Percentiles rank a stretch among this genome's conserved stretches.
Conservation (phyloP, 805 yeast genomes). For the Allodekkera sacchari region DNA sequence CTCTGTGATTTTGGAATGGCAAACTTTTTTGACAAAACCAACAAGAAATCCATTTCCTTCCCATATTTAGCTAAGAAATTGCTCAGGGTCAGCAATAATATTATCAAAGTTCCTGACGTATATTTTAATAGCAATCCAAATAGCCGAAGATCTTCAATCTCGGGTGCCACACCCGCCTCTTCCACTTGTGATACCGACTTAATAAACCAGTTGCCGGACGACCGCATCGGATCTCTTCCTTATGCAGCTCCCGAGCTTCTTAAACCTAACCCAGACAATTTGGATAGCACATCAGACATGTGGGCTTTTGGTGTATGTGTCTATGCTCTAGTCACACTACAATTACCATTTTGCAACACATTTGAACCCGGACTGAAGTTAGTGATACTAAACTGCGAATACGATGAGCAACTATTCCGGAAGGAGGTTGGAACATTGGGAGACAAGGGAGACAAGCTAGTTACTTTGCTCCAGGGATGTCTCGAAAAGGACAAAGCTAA, state of each 20-base stretch:
- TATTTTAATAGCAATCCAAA: no score
- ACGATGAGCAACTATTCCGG: slow-evolving; percentile 36
- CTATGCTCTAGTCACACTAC: slow-evolving; percentile 66
- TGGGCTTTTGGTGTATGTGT: slow-evolving; percentile 87
- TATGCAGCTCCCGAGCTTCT: slow-evolving; percentile 87
- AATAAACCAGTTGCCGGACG: slow-evolving; percentile 1
- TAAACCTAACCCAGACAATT: slow-evolving; percentile 45
- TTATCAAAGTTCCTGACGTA: background rate
- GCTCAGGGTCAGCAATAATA: background rate
- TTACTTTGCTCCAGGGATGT: slow-evolving; percentile 43
- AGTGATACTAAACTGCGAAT: slow-evolving; percentile 61
- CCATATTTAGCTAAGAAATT: slow-evolving; percentile 12
- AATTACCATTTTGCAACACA: slow-evolving; percentile 76
- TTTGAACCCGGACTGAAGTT: slow-evolving; percentile 73
- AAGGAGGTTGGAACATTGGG: slow-evolving; percentile 22
- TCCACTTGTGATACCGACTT: no score
- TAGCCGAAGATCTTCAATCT: no score
- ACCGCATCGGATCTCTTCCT: slow-evolving; percentile 73
- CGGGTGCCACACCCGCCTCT: no score
- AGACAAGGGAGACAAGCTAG: slow-evolving; percentile 5
- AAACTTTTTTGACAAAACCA: slow-evolving; percentile 14
- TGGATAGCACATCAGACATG: slow-evolving; percentile 67
- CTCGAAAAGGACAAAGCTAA: slow-evolving; percentile 41
- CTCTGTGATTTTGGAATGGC: slow-evolving; percentile 92
- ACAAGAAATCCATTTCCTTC: slow-evolving; percentile 3